These are phyloP conservation scores for Mycosarcoma maydis DNA, from an alignment of 1,284 basidiomycete genomes.

Conservation along the genomic window DNA sequence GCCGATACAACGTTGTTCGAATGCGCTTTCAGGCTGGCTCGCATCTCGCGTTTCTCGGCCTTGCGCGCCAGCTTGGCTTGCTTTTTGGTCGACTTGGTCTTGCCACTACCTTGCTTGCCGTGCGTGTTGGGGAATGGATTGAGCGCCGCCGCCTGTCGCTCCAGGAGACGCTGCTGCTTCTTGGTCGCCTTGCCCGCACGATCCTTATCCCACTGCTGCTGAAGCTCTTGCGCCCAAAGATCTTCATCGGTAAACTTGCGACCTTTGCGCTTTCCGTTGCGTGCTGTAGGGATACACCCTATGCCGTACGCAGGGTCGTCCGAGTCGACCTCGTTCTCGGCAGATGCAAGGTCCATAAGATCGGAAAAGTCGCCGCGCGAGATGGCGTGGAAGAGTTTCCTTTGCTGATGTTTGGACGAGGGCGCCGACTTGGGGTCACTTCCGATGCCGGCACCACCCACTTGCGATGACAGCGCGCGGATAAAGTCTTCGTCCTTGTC, in stretches of 20 bases:
- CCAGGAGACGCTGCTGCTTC: conserved; percentile 57
- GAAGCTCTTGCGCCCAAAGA: conserved; percentile 74
- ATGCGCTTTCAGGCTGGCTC: conserved; percentile 42
- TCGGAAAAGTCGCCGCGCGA: conserved; percentile 73
- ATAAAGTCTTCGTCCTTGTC: conserved; percentile 76
- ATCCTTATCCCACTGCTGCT: conserved; percentile 70
- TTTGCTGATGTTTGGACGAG: conserved; percentile 69
- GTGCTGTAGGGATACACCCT: conserved; percentile 36
- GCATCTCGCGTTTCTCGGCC: conserved; percentile 44
- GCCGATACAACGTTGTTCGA: conserved; percentile 37
- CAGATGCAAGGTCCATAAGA: conserved; percentile 71
- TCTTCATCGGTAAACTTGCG: conserved; percentile 73
- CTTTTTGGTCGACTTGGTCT: conserved; percentile 52
- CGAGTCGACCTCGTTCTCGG: conserved; percentile 58
- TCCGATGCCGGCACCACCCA: conserved; percentile 39
- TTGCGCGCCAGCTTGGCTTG: conserved; percentile 48
- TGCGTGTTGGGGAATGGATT: conserved; percentile 67
- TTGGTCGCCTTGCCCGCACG: conserved; percentile 48
- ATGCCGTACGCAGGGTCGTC: conserved; percentile 61
- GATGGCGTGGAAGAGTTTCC: conserved; percentile 75
- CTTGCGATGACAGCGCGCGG: conserved; percentile 69
- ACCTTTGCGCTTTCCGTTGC: conserved; percentile 55
- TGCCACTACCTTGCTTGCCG: conserved; percentile 36
- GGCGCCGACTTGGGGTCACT: conserved; percentile 10
- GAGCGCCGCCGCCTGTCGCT: conserved; percentile 71